phyloP scores from a whole-genome alignment of 2,329 filamentous ascomycete genomes.

The Hirsutella rhossiliensis region DNA sequence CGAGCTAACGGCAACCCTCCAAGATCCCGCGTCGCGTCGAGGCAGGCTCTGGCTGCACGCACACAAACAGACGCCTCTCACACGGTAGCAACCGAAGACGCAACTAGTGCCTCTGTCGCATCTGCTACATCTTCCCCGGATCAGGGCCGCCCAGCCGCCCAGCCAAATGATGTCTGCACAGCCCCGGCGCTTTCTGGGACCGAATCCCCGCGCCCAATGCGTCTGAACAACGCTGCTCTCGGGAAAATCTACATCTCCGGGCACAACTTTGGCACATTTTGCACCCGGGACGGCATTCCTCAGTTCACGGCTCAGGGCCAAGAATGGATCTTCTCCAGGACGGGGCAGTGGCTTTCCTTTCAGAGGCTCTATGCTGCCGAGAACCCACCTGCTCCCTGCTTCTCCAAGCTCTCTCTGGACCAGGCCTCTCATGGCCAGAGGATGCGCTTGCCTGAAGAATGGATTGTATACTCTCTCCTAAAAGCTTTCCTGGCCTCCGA shows the following conservation, averaged over 20 bases:
- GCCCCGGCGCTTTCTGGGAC: not conserved
- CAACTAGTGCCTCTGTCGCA: too few species aligned
- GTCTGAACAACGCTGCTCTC: conserved; percentile 2
- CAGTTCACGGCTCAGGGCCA: conserved; percentile 33
- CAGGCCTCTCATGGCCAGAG: not conserved
- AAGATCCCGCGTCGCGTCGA: too few species aligned
- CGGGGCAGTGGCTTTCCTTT: conserved; percentile 20
- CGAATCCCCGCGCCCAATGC: not conserved
- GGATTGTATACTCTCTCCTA: conserved; percentile 15
- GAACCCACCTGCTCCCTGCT: too few species aligned
- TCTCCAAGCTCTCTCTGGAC: not conserved
- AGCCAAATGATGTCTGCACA: not conserved
- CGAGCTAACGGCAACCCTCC: too few species aligned
- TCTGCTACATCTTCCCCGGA: not conserved
- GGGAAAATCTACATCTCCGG: conserved; percentile 35
- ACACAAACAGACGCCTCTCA: too few species aligned
- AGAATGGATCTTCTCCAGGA: conserved; percentile 33
- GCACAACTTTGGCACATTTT: conserved; percentile 32
- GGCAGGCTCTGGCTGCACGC: too few species aligned
- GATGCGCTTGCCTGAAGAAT: conserved; percentile 21
- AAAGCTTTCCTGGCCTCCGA: conserved; percentile 15
- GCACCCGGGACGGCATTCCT: conserved; percentile 34
- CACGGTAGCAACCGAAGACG: too few species aligned
- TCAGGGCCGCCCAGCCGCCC: not conserved
- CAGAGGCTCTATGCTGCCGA: conserved; percentile 2